Evolutionary conservation across 169 alveolate genomes (phyloP).

Genomic region (Plasmodium coatneyi): DNA sequence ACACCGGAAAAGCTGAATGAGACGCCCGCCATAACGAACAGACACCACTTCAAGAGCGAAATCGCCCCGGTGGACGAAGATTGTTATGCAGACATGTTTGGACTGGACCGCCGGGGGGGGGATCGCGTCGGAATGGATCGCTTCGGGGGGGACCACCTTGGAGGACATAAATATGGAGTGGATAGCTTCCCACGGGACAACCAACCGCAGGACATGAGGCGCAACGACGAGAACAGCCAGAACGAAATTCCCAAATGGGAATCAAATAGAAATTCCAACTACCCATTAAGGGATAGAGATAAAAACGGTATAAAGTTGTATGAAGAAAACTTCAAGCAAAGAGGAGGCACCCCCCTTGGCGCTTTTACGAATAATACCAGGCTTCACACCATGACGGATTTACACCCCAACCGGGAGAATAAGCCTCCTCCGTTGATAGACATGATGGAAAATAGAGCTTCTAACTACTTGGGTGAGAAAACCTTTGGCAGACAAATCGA

Average conservation of each 20-base stretch:
- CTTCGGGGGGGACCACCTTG: too few species aligned
- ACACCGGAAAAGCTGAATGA: constrained; percentile 23
- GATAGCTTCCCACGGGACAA: not conserved
- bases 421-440: not conserved
- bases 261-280: not conserved
- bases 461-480: not conserved
- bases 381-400: not conserved
- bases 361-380: not conserved
- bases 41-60: constrained; percentile 4
- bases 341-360: not conserved
- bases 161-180: too few species aligned
- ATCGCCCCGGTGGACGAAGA: not conserved
- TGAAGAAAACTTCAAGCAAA: not conserved
- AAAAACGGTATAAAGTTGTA: not conserved
- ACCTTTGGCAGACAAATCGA: not conserved
- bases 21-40: constrained; percentile 23
- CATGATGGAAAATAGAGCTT: not conserved
- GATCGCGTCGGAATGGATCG: not conserved
- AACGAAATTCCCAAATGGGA: not conserved
- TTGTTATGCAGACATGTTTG: not conserved
- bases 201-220: not conserved
- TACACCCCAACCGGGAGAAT: not conserved
- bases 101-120: not conserved
- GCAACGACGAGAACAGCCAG: not conserved
- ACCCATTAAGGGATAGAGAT: not conserved